Base-by-base conservation (phyloP, 768 basidiomycete species). In the Kockovaella imperatae region DNA sequence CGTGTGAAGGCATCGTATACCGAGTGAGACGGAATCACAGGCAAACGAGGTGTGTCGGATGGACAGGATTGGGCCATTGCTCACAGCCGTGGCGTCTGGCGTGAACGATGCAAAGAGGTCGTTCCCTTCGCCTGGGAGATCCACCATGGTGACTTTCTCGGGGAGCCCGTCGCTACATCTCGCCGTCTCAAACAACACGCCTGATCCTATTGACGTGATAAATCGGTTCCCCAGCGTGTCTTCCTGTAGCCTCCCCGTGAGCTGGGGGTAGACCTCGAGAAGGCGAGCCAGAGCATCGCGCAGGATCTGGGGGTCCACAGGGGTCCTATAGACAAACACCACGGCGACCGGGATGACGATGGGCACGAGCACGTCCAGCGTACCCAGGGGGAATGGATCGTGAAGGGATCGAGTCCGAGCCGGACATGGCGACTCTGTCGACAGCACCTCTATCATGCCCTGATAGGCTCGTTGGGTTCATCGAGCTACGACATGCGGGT, bases 181-280 rank as follows among this genome's bases (percentile, higher is more conserved):
- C 1, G 50, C 44, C 35, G 38, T 36, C 11, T n/a, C n/a, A 3
- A 50, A 35, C 21, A 13, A 14, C 3, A 42, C 41, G 15, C 49
- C 49, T 5, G 42, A 28, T 10, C 42, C 42, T 14, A 43, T 18
- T 3, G 35, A 21, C 23, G 25, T 42, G 30, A 50, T 36, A 14
- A 8, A 10, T 20, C 26, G 41, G 2, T 18, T 26, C 14, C 50
- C 50, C 7, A 20, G 20, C 24, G 50, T 21, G 21, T 45, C 31
- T 13, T 46, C 28, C 13, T 31, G 35, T 4, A 52, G 35, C 18
- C 50, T 35, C 2, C 59, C 59, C 13, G 59, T 54, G 18, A 61
- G 53, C 35, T 61, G 59, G 23, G 59, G 56, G 45, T 61, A 61
- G 47, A 39, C 47, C 41, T 57, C 47, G 32, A 61, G 50, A 18